phyloP scores from a whole-genome alignment of 1,139 yeast genomes.

The Arxiozyma heterogenica region DNA sequence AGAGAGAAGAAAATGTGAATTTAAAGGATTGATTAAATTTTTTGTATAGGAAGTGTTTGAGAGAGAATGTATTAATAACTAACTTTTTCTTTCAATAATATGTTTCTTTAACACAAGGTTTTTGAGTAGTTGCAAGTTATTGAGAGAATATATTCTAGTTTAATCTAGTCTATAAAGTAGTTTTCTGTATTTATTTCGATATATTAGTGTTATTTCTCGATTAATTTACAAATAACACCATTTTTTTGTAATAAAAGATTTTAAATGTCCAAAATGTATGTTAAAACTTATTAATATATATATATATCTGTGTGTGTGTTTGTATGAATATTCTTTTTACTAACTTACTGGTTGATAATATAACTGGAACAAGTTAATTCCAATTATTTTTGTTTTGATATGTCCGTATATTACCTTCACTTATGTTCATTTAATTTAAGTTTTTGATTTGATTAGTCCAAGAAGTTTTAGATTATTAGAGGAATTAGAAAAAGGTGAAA shows the following conservation, averaged over 20 bases:
- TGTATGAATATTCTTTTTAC: background rate
- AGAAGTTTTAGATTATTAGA: conserved; percentile 88
- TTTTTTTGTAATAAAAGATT: background rate
- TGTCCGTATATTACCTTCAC: background rate
- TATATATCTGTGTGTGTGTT: background rate
- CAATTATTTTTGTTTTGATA: too few species aligned
- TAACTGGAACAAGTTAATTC: background rate
- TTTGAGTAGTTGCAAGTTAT: background rate
- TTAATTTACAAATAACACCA: background rate
- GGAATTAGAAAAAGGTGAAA: conserved; percentile 96
- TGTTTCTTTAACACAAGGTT: too few species aligned
- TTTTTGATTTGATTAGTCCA: conserved; percentile 43
- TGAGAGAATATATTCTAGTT: background rate
- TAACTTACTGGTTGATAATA: background rate
- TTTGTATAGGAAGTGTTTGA: too few species aligned
- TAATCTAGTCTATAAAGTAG: too few species aligned
- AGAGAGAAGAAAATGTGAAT: background rate
- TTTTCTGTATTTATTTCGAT: background rate
- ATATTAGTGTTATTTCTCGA: background rate
- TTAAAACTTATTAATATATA: conserved; percentile 5
- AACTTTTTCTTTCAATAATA: too few species aligned
- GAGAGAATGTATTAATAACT: background rate
- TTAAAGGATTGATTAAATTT: background rate
- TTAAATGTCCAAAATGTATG: conserved; percentile 36
- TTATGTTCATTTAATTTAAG: background rate